Evolutionary conservation across 2,329 filamentous ascomycete genomes (phyloP), one percentile per base, ranked within the genome.

Genomic region (Fusarium penzigii): DNA sequence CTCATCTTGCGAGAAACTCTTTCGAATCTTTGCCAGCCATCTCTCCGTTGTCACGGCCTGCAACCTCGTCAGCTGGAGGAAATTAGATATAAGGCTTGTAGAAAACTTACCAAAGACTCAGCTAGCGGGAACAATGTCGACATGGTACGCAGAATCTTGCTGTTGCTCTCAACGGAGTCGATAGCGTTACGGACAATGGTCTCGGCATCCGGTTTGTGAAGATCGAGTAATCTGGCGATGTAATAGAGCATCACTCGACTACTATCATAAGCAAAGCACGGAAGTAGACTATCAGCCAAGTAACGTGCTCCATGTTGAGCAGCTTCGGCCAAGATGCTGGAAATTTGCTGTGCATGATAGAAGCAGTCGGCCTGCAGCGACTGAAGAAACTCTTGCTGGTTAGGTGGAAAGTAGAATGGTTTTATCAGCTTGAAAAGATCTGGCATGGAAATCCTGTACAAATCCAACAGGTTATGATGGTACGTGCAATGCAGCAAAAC

Each of bases 211-310:
- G 66, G 57, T 13, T 69, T 60, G 32, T 54, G 66, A 2, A 71
- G 67, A 29, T 75, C 73, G 6, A 77, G 64, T 7, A 78, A 59
- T 14, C 74, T 70, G 5, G 73, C 75, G n/a, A 77, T 68, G 50
- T 77, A 77, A 58, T 78, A 78, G 1, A 78, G 59, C 72, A 78
- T 77, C 38, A 77, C 72, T 5, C 76, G 69, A 44, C 72, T 77
- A 55, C 75, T 77, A 48, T 78, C 75, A 56, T 77, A 78, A 2
- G 74, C 70, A 52, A 78, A 78, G 14, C 74, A 76, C 1, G 75
- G 75, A 29, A 77, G 66, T 61, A 77, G 63, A 42, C 72, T 75
- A 42, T 78, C 76, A 0, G 75, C 74, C 20, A 78, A 56, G 36
- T 74, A 70, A 5, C 70, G 62, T 6, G 68, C 61, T 13, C 75